Percentiles rank a stretch among this genome's conserved stretches.
Conservation (phyloP, 805 yeast species). For the Yarrowia porcina region DNA sequence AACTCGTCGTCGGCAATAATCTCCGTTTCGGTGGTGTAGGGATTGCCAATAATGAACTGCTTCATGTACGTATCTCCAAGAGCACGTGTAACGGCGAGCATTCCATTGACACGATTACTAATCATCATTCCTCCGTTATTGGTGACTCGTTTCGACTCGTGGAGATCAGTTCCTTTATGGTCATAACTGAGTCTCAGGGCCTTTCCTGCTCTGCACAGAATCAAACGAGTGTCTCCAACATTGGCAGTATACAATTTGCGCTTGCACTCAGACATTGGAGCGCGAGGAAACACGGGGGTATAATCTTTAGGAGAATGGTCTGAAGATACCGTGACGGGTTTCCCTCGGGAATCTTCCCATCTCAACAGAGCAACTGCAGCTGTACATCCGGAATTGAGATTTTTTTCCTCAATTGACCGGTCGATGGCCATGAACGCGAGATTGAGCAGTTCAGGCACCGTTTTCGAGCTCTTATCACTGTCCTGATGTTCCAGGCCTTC, state of each 20-base stretch:
- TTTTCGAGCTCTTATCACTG: neutral
- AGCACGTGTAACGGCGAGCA: conserved; percentile 89
- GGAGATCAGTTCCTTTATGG: conserved; percentile 82
- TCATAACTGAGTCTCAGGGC: conserved; percentile 85
- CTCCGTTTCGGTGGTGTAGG: conserved; percentile 87
- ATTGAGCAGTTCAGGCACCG: conserved; percentile 42
- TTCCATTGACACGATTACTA: conserved; percentile 92
- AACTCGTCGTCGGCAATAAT: conserved; percentile 66
- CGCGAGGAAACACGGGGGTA: neutral
- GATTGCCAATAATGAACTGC: conserved; percentile 80
- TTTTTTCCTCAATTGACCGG: conserved; percentile 54
- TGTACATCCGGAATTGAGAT: conserved; percentile 80
- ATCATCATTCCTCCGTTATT: conserved; percentile 81
- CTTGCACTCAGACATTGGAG: neutral
- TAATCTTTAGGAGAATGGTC: conserved; percentile 12
- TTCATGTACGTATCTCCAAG: conserved; percentile 93
- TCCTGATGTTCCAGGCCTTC: neutral
- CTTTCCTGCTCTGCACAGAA: conserved; percentile 67
- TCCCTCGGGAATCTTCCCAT: conserved; percentile 54
- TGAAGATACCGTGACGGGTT: conserved; percentile 25
- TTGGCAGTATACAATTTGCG: conserved; percentile 89
- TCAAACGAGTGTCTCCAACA: conserved; percentile 89
- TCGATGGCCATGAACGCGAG: conserved; percentile 76
- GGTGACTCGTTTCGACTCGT: conserved; percentile 72
- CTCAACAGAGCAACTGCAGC: conserved; percentile 90